Evolutionary conservation across 73 alveolate genomes (phyloP), one percentile per base, ranked within the genome.

Genomic region (Symbiodinium natans): DNA sequence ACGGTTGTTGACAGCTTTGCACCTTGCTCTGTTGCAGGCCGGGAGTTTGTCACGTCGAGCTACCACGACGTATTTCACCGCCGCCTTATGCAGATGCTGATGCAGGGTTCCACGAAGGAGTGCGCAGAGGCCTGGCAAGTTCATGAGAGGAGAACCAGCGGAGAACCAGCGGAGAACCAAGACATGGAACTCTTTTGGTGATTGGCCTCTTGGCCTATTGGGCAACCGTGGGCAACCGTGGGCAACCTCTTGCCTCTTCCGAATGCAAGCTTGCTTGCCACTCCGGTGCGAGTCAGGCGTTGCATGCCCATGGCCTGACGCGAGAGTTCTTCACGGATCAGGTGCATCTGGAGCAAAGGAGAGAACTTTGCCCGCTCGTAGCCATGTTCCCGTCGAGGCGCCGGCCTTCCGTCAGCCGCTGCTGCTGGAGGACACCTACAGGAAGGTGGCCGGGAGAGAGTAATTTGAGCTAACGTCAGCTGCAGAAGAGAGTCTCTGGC

Each of bases 301-400:
- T 90, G 52, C 97, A 73, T 31, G 54, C 46, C n/a, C 80, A 90
- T 34, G 97, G 97, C 54, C 97, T 90, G 52, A 73, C 82, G 40
- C 87, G 97, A 36, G 95, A 90, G 54, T 90, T 90, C 88, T 90
- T 90, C 89, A 90, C 97, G 38, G 97, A 90, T 17, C 95, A 89
- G 89, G 75, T 34, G 38, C 80, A 15, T 56, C 59, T 46, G 21
- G n/a, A 46, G 6, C 59, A 6, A 46, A 46, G 59, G 59, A 46
- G n/a, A n/a, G n/a, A n/a, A n/a, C n/a, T n/a, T n/a, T n/a, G n/a
- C n/a, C n/a, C n/a, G n/a, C n/a, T n/a, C n/a, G n/a, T n/a, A n/a
- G n/a, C n/a, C n/a, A n/a, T n/a, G n/a, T n/a, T n/a, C n/a, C n/a
- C n/a, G n/a, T n/a, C n/a, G n/a, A 63, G 80, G 80, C 80, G 75